A percentile compares a stretch with the other conserved stretches of the same genome.
Conservation (phyloP, 768 basidiomycete species). For the Pisolithus sp. region DNA sequence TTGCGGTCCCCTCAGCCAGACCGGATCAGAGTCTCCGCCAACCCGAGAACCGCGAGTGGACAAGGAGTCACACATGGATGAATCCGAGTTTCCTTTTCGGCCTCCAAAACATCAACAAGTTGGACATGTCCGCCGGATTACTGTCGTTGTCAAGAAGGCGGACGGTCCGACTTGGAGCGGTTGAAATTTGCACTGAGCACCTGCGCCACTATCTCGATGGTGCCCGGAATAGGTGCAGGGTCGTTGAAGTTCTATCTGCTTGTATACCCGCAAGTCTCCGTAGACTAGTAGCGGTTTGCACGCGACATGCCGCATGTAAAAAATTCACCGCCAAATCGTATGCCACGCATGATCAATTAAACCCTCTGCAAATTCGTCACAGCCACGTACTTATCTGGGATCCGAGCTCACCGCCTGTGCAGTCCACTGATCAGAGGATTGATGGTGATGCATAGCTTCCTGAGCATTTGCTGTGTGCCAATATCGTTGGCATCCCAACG, state of each 20-base stretch:
- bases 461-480: too few relatives aligned
- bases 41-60: not conserved
- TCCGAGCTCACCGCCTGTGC: too few relatives aligned
- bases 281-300: too few relatives aligned
- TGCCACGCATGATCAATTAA: too few relatives aligned
- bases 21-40: not conserved
- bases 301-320: too few relatives aligned
- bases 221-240: not conserved
- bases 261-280: not conserved
- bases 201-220: too few relatives aligned
- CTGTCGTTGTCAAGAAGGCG: conserved; percentile 29
- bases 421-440: too few relatives aligned
- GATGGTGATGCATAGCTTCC: too few relatives aligned
- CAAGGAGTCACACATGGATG: not conserved
- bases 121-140: conserved; percentile 37
- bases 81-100: conserved; percentile 26
- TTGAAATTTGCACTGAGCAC: not conserved
- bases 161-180: not conserved
- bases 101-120: conserved; percentile 26
- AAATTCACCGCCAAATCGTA: too few relatives aligned
- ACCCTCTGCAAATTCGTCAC: too few relatives aligned
- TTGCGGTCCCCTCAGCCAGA: not conserved
- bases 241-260: not conserved
- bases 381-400: too few relatives aligned
- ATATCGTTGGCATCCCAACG: too few relatives aligned